Evolutionary conservation across 2,329 filamentous ascomycete genomes (phyloP), one percentile per base, ranked within the genome.

Genomic region (Penicillium sp.): DNA sequence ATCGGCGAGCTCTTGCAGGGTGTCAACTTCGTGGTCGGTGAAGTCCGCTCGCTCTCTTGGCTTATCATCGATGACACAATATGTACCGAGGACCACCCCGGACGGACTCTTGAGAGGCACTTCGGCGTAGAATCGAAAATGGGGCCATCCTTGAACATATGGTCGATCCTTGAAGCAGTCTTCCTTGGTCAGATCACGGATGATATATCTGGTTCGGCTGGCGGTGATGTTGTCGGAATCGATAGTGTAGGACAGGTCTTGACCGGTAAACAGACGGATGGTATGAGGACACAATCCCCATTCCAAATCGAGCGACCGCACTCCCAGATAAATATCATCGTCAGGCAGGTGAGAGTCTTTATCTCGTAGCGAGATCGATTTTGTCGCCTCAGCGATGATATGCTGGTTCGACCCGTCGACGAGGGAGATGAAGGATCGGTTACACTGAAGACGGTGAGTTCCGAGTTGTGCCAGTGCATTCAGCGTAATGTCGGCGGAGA

Each of bases 51-150:
- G 78, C 6, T n/a, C 33, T 36, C 33, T 36, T 0, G 81, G 77
- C 21, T 74, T 74, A 42, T 84, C 77, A 58, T 86, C 83, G 0
- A 84, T 73, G 2, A 87, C 78, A 45, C 80, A 79, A 57, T 82
- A 85, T 2, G 77, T 77, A 10, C 85, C 85, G 45, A 87, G 82
- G 21, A 77, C 73, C 51, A 79, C 76, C 23, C 81, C 78, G 34
- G 75, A 76, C 2, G 76, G 76, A 6, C 79, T 82, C 39, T 76
- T 74, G 42, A 88, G 79, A 0, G 85, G 85, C 0, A 86, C 82
- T n/a, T 80, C 80, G 6, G 79, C 80, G 56, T 84, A 82, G 63
- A 84, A 83, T 42, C 70, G 68, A 16, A 74, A 58, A 33, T 67
- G 58, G 1, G 71, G 70, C 49, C 62, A 64, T 12, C 52, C 63